Percentiles rank a stretch among this genome's conserved stretches.
Conservation (phyloP, 768 basidiomycete genomes). For the Coprinopsis sp. region DNA sequence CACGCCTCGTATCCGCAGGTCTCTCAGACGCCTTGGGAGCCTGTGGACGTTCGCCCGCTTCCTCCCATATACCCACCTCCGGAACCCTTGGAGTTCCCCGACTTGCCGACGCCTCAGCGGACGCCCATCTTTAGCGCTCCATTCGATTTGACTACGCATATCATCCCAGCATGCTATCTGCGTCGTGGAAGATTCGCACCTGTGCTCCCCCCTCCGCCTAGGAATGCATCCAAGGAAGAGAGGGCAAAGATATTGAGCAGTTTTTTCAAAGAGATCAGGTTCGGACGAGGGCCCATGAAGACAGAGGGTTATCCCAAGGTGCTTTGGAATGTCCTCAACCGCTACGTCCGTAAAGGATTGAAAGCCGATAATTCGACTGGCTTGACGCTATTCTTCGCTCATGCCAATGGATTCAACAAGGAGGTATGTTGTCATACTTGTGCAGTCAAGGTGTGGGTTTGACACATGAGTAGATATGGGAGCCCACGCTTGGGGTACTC, state of each 20-base stretch:
- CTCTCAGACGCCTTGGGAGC: conserved; percentile 18
- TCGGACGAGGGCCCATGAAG: conserved; percentile 26
- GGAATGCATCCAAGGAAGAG: conserved; percentile 33
- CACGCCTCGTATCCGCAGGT: conserved; percentile 6
- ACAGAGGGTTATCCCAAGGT: conserved; percentile 37
- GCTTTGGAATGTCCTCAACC: conserved; percentile 70
- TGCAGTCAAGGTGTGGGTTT: neutral
- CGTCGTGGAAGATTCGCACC: conserved; percentile 41
- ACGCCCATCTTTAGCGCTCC: conserved; percentile 28
- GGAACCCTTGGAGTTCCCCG: conserved; percentile 28
- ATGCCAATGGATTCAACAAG: conserved; percentile 87
- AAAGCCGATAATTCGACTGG: conserved; percentile 30
- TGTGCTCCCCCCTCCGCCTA: conserved; percentile 27
- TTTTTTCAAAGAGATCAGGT: conserved; percentile 19
- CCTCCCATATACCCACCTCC: conserved; percentile 37
- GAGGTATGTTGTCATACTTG: conserved; percentile 47
- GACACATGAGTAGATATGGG: conserved; percentile 61
- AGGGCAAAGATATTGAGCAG: conserved; percentile 18
- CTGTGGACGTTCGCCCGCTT: conserved; percentile 21
- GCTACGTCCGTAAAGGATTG: conserved; percentile 48
- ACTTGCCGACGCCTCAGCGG: conserved; percentile 36
- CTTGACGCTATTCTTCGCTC: conserved; percentile 69
- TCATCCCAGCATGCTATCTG: conserved; percentile 51
- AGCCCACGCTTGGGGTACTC: conserved; percentile 55
- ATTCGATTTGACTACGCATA: conserved; percentile 47